These are phyloP conservation scores for Apiospora arundinis DNA, from an alignment of 2,329 filamentous ascomycete genomes.

Conservation along the genomic window DNA sequence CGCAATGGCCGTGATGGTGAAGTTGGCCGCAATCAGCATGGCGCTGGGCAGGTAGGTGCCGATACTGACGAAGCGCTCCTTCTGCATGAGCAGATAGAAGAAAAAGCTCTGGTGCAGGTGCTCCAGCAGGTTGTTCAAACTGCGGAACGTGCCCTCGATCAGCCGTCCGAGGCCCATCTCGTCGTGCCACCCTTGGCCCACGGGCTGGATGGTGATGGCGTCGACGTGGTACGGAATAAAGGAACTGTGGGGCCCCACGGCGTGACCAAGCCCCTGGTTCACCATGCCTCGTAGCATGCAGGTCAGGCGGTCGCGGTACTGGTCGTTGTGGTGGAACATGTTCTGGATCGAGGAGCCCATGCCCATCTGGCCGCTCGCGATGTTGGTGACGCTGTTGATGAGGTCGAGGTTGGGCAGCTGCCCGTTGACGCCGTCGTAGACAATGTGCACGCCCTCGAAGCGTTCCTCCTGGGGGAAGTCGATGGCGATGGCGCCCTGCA, in stretches of 20 bases:
- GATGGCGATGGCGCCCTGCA: constrained; percentile 92
- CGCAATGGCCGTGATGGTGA: constrained; percentile 92
- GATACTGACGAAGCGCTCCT: constrained; percentile 94
- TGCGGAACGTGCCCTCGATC: constrained; percentile 89
- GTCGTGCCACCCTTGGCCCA: constrained; percentile 93
- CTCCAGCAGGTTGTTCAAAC: constrained; percentile 94
- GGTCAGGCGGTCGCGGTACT: constrained; percentile 79
- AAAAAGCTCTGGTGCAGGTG: constrained; percentile 99
- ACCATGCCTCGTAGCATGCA: constrained; percentile 95
- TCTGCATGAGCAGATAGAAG: constrained; percentile 94
- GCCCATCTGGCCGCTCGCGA: constrained; percentile 91
- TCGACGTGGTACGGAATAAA: constrained; percentile 99
- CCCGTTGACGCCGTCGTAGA: constrained; percentile 95
- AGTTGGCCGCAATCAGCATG: constrained; percentile 95
- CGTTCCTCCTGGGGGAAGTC: constrained; percentile 87
- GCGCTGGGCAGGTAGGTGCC: constrained; percentile 96
- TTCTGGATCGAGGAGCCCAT: constrained; percentile 84
- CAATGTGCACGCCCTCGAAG: constrained; percentile 87
- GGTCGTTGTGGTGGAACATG: constrained; percentile 79
- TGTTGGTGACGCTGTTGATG: constrained; percentile 89
- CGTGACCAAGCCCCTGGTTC: constrained; percentile 86
- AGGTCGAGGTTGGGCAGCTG: constrained; percentile 95
- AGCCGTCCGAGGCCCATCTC: constrained; percentile 94
- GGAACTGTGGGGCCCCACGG: constrained; percentile 88
- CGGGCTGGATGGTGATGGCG: constrained; percentile 89